Conservation (phyloP, 371 early-diverging fungal species). For the Saksenaea oblongispora region DNA sequence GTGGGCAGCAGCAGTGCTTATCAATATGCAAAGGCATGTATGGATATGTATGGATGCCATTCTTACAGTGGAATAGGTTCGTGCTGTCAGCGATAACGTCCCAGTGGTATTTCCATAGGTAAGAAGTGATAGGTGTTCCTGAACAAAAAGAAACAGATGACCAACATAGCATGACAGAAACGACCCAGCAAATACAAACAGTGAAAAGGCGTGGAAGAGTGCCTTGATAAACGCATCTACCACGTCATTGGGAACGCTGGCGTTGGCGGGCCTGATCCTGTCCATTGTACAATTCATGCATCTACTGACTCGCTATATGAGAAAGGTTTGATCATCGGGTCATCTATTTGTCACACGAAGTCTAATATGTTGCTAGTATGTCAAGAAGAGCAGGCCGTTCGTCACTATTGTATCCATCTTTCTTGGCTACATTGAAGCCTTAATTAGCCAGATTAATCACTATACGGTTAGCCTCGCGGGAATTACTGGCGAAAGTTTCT, state of each 20-base stretch:
- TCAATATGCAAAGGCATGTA: conserved; percentile 66
- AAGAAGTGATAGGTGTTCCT: neutral
- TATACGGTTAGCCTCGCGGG: conserved; percentile 74
- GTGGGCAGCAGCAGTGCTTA: conserved; percentile 73
- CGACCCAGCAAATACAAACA: conserved; percentile 39
- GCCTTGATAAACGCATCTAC: conserved; percentile 55
- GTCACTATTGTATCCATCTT: conserved; percentile 23
- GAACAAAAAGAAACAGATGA: neutral
- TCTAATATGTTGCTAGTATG: conserved; percentile 19
- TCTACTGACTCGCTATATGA: conserved; percentile 41
- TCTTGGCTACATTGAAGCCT: conserved; percentile 40
- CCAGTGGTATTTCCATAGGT: conserved; percentile 77
- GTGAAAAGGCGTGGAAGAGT: conserved; percentile 46
- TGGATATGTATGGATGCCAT: neutral
- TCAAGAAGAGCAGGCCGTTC: conserved; percentile 30
- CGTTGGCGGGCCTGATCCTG: conserved; percentile 69
- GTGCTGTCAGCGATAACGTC: conserved; percentile 72
- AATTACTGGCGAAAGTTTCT: conserved; percentile 69
- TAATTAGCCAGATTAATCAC: conserved; percentile 65
- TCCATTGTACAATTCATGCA: conserved; percentile 61
- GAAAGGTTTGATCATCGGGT: conserved; percentile 40
- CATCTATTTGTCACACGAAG: neutral
- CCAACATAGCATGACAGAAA: conserved; percentile 23
- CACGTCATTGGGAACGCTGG: conserved; percentile 71
- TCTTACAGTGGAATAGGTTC: conserved; percentile 33